Base-by-base conservation (phyloP, 2,329 filamentous ascomycete species). In the Aspergillus fumigatus region DNA sequence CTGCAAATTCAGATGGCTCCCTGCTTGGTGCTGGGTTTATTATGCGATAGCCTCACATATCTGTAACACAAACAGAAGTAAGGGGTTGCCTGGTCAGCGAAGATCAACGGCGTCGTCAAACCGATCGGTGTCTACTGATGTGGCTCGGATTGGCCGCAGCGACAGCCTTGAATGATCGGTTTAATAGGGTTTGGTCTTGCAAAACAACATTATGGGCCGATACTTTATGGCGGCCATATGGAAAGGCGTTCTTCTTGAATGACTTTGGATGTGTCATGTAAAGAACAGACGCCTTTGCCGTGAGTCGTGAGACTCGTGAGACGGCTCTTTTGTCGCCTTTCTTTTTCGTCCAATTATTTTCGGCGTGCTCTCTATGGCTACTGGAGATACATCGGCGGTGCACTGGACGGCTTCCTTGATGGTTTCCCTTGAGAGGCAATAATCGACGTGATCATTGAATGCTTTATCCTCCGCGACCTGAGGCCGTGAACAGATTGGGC, bases 401-500 rank as follows among this genome's bases (percentile, higher is more conserved):
- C 54, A 80, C 56, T 90, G 86, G 1, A 94, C 87, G 0, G 85
- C 88, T 66, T 97, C 90, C 48, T 88, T 88, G 65, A 99, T 97
- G 0, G 91, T 90, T 67, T 89, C 85, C 54, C 87, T 82, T 0
- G 92, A 97, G 1, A 99, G 81, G 71, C 94, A 99, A 8, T 89
- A 83, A 70, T 99, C 94, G 52, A 99, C 92, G 68, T 99, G 94
- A 55, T 88, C 84, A 64, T 99, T 99, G 75, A 97, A 96, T 0
- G 76, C 77, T 48, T 81, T 81, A 70, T 97, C 91, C 51, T 93
- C 82, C 0, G 91, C 84, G 0, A 79, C 67, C 67, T 97, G 92
- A 0, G 90, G 87, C 17, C 87, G 80, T n/a, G 78, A 76, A 71
- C 94, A 99, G 48, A 97, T 89, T 0, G 94, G 94, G 71, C 94